Base-by-base conservation (phyloP, 495 filamentous ascomycete genomes). In the Daldinia bambusicola region DNA sequence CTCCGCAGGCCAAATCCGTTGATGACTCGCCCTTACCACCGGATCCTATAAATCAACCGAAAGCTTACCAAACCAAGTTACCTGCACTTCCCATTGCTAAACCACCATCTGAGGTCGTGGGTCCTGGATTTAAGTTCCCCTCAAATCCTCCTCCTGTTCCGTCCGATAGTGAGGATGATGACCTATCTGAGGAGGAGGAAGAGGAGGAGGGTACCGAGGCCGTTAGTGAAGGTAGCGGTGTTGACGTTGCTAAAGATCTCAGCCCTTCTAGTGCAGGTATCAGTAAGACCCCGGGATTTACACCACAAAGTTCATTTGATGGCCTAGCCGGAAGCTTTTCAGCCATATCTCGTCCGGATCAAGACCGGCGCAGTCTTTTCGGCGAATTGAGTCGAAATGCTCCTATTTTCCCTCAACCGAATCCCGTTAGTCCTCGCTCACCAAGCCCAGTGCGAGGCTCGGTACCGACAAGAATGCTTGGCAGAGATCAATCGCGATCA, bases 381-480 rank as follows among this genome's bases (percentile, higher is more conserved):
- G 91, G 90, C n/a, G 90, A 92, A 70, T 81, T 92, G 31, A 68
- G 78, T 16, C 85, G 82, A 22, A 77, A 78, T 53, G 83, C 84
- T 51, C 82, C 89, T 13, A 67, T 84, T 51, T 79, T 90, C 69
- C 86, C 90, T 6, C 86, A 87, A 45, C 88, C 89, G 31, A 85
- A 82, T n/a, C 73, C 82, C 32, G 52, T 85, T 79, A 89, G 88
- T 60, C 91, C 91, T 43, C 87, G 92, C 34, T 95, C 93, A 9
- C 93, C 93, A 12, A 95, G 93, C 70, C 93, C 93, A 0, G 81
- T 93, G 2, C 89, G 93, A 16, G 78, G 81, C 20, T 76, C 79
- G 6, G 74, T 84, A 6, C 83, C 81, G 18, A 78, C 81, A 57
- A 84, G 81, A 63, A 68, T 82, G 1, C 69, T 88, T 14, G 77